A percentile compares a stretch with the other conserved stretches of the same genome.
Evolutionary conservation across 148 eudicot genomes (phyloP).

Genomic region (Camellia lanceoleosa): DNA sequence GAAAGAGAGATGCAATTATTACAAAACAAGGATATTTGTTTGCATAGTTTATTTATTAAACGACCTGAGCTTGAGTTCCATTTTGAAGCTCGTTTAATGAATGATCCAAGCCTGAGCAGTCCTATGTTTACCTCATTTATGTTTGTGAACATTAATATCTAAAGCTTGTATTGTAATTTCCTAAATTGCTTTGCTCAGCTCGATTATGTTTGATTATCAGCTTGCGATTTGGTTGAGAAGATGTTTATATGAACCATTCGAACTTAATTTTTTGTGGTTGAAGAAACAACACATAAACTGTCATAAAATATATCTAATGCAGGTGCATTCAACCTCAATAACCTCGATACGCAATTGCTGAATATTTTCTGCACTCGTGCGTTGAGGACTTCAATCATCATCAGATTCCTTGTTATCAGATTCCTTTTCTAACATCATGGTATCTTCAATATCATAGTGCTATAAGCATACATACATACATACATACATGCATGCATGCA

Average conservation of each 20-base stretch:
- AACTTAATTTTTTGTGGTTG: slow-evolving; percentile 5
- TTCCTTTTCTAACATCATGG: slow-evolving; percentile 4
- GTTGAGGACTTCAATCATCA: background rate
- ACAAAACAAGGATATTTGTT: too few species aligned
- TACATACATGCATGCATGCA: background rate
- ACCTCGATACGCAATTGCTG: slow-evolving; percentile 2
- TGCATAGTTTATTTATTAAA: too few species aligned
- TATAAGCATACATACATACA: background rate
- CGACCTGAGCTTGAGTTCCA: too few species aligned
- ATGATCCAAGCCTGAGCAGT: too few species aligned
- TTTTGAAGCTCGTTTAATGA: too few species aligned
- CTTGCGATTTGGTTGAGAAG: background rate
- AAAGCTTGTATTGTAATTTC: too few species aligned
- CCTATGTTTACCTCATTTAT: too few species aligned
- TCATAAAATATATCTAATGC: background rate
- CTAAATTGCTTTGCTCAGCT: too few species aligned
- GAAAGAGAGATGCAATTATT: too few species aligned
- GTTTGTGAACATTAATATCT: too few species aligned
- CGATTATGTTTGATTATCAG: background rate
- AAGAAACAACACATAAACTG: background rate
- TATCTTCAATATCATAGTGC: background rate
- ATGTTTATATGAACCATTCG: background rate
- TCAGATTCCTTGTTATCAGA: background rate
- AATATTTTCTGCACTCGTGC: background rate
- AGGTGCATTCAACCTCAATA: slow-evolving; percentile 11